Evolutionary conservation across 129 eudicot species (phyloP).

Genomic region (Pittosporum tobira): DNA sequence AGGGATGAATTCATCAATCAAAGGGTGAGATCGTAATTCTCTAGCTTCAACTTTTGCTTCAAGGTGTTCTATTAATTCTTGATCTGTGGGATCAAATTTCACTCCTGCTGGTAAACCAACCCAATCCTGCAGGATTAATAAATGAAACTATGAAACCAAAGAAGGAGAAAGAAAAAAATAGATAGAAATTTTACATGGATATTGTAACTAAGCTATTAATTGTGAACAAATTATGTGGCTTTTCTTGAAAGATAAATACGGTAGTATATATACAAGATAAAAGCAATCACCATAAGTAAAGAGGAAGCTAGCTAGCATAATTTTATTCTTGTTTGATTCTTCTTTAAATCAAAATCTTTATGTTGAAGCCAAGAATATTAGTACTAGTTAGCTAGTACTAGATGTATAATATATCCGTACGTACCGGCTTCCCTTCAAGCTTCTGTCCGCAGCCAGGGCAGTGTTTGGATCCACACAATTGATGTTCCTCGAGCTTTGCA

Average conservation of each 20-base stretch:
- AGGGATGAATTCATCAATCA: constrained; percentile 95
- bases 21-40: constrained; percentile 77
- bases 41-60: constrained; percentile 93
- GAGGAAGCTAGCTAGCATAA: constrained; percentile 17
- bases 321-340: constrained; percentile 33
- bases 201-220: neutral
- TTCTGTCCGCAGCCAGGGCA: constrained; percentile 96
- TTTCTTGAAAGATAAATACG: no score
- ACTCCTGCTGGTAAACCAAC: constrained; percentile 99
- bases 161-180: no score
- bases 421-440: constrained; percentile 89
- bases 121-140: constrained; percentile 74
- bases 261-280: no score
- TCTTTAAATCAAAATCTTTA: constrained; percentile 24
- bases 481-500: constrained; percentile 96
- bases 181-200: no score
- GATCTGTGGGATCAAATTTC: constrained; percentile 97
- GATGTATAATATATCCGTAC: neutral
- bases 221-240: neutral
- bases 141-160: neutral
- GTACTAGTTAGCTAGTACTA: constrained; percentile 6
- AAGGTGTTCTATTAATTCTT: constrained; percentile 93
- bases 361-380: constrained; percentile 43
- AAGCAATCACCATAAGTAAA: neutral
- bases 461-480: constrained; percentile 86